phyloP scores from a whole-genome alignment of 1,284 basidiomycete species.

The Ceraceosorus bombacis region DNA sequence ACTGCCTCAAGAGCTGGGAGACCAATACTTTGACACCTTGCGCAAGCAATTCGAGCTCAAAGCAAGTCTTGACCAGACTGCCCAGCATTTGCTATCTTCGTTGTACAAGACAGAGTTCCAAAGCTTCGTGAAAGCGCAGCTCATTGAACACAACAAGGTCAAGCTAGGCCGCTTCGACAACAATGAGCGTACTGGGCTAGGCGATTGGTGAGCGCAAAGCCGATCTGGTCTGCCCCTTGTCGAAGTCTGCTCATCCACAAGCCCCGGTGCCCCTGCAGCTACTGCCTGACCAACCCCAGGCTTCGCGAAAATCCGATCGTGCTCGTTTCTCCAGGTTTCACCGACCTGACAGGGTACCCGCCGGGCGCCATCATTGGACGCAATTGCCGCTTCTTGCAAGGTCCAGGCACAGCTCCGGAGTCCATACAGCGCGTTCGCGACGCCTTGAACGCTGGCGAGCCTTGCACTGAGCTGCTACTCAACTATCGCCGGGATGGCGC shows the following conservation, averaged over 20 bases:
- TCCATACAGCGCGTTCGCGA: constrained; percentile 21
- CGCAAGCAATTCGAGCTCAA: constrained; percentile 9
- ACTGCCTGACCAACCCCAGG: constrained; percentile 22
- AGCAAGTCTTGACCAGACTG: constrained; percentile 7
- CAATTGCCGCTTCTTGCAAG: constrained; percentile 42
- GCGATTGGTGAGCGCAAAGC: background rate
- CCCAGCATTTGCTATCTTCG: constrained; percentile 20
- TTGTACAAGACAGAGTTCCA: constrained; percentile 25
- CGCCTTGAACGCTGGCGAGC: constrained; percentile 19
- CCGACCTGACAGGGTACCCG: constrained; percentile 31
- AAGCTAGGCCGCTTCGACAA: constrained; percentile 24
- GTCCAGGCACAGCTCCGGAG: constrained; percentile 19
- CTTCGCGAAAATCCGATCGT: constrained; percentile 39
- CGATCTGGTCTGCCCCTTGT: background rate
- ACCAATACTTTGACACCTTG: constrained; percentile 8
- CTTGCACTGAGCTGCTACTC: constrained; percentile 30
- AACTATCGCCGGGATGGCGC: constrained; percentile 33
- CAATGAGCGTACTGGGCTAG: background rate
- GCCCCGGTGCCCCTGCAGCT: constrained; percentile 1
- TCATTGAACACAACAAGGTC: constrained; percentile 24
- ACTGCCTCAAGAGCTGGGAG: constrained; percentile 7
- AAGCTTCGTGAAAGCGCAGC: constrained; percentile 20
- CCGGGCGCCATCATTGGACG: constrained; percentile 25
- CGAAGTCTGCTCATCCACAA: background rate
- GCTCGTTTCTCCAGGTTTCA: constrained; percentile 30